Evolutionary conservation across 192 early-diverging fungal genomes (phyloP), one percentile per base, ranked within the genome.

Genomic region (Backusella tuberculispora): DNA sequence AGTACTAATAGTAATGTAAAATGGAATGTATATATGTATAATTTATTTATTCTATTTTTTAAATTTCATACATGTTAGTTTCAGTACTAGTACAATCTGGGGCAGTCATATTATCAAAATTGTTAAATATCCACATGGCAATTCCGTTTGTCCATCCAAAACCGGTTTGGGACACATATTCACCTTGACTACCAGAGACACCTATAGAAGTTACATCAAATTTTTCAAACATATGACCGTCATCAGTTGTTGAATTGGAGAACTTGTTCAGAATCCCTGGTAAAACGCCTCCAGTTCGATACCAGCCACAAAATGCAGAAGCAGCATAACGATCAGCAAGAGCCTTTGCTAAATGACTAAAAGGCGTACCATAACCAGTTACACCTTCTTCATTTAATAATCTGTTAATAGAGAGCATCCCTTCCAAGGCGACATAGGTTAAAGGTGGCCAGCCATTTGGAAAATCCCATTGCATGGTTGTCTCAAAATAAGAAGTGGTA

Each of bases 91-190:
- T 69, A 66, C 79, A 80, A 66, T 80, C 66, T 19, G 79, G 74
- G 38, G 79, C 75, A 43, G 38, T 17, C 37, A 80, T 38, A 46
- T 74, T 42, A 8, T 45, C 8, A 69, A 76, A 91, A 1, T 45
- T 73, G 15, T 87, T 79, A 66, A 91, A 75, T 0, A 85, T 74
- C 91, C 89, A 92, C 65, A 93, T 79, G 15, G 87, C 75, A 48
- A 93, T 86, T 13, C 91, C 91, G 71, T 93, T 93, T 13, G 92
- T 91, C 92, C 92, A 93, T 0, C 92, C 92, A 81, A 93, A 93
- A 6, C 92, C 92, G 26, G 79, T 80, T 77, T 92, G 91, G 13
- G 91, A 89, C 1, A 74, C 75, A 72, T 93, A 92, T 78, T 93
- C 92, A 67, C 92, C 92, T 40, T 90, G 90, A 9, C 75, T 78